Conservation (phyloP, 2,329 filamentous ascomycete genomes). For the Nemania abortiva region DNA sequence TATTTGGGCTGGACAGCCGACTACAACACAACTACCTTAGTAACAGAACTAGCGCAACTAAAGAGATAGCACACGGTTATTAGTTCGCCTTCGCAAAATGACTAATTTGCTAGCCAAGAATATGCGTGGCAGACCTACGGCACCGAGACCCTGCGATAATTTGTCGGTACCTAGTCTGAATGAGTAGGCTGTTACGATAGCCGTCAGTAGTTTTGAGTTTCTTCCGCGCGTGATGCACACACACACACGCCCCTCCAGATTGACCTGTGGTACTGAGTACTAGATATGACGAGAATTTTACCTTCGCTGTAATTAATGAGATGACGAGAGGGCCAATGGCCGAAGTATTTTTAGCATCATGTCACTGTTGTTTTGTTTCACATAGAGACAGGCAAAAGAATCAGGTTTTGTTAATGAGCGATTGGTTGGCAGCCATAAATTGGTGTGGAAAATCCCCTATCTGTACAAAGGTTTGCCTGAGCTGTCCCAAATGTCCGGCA, state of each 20-base stretch:
- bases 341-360: no score
- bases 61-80: not conserved
- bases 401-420: not conserved
- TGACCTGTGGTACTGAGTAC: no score
- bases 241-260: no score
- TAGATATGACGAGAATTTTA: no score
- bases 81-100: not conserved
- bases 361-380: constrained; percentile 2
- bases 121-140: not conserved
- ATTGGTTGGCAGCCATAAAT: constrained; percentile 46
- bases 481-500: constrained; percentile 50
- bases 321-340: no score
- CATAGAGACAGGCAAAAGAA: not conserved
- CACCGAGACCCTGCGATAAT: not conserved
- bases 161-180: no score
- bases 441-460: constrained; percentile 46
- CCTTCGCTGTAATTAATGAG: no score
- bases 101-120: constrained; percentile 1
- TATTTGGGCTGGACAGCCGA: not conserved
- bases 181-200: no score
- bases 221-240: no score
- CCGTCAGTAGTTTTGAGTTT: no score
- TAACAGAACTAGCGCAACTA: not conserved
- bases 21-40: not conserved
- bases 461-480: constrained; percentile 46